These are phyloP conservation scores for Mucor saturninus DNA, from an alignment of 371 early-diverging fungal species.

Conservation along the genomic window DNA sequence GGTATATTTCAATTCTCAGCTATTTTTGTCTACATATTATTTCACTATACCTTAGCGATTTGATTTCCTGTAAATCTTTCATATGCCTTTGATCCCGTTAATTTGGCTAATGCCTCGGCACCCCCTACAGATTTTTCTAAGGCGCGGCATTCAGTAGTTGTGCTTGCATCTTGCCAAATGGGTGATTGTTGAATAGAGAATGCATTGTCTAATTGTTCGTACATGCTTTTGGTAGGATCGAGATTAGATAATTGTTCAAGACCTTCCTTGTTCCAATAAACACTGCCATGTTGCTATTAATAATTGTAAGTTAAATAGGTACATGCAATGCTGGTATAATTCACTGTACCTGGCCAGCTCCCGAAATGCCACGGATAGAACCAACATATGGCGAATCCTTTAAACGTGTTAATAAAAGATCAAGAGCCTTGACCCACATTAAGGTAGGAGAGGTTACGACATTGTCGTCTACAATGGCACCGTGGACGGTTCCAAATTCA, in stretches of 20 bases:
- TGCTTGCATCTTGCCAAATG: slow-evolving; percentile 88
- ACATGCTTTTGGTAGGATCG: slow-evolving; percentile 37
- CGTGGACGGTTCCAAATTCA: slow-evolving; percentile 56
- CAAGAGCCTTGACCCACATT: slow-evolving; percentile 84
- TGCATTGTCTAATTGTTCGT: slow-evolving; percentile 58
- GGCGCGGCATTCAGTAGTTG: slow-evolving; percentile 63
- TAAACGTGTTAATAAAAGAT: slow-evolving; percentile 59
- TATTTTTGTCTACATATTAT: not conserved
- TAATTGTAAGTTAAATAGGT: not conserved
- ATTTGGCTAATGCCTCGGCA: slow-evolving; percentile 59
- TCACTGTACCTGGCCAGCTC: slow-evolving; percentile 70
- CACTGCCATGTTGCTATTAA: slow-evolving; percentile 81
- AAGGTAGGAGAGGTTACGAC: slow-evolving; percentile 70
- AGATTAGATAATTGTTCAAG: slow-evolving; percentile 43
- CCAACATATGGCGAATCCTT: slow-evolving; percentile 27
- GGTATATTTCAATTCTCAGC: not conserved
- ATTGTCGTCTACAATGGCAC: slow-evolving; percentile 55
- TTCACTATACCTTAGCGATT: slow-evolving; percentile 62
- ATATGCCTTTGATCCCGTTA: slow-evolving; percentile 79
- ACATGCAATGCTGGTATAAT: not conserved
- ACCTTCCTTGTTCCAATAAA: slow-evolving; percentile 71
- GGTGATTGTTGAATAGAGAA: slow-evolving; percentile 74
- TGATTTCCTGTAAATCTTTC: slow-evolving; percentile 85
- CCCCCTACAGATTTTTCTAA: slow-evolving; percentile 69
- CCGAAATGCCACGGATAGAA: slow-evolving; percentile 64